phyloP scores from a whole-genome alignment of 371 early-diverging fungal genomes.

The Coemansia sp. region DNA sequence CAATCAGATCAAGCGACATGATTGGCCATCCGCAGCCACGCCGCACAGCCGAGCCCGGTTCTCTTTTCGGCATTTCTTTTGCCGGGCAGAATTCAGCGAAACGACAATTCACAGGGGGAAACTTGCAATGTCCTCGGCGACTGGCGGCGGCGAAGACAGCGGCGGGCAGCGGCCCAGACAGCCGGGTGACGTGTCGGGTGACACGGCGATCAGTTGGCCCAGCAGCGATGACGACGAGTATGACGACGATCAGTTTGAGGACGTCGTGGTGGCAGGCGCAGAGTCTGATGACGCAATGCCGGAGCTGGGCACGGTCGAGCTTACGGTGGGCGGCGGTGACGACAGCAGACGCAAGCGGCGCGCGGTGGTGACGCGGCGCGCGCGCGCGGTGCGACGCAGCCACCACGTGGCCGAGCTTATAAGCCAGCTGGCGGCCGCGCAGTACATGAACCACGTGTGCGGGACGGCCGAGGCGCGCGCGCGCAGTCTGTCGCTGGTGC shows the following conservation, averaged over 20 bases:
- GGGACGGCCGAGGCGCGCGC: neutral
- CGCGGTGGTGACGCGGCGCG: slow-evolving; percentile 30
- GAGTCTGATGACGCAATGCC: slow-evolving; percentile 28
- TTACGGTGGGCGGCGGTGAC: slow-evolving; percentile 19
- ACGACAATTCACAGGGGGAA: too few relatives aligned
- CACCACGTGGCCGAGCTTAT: slow-evolving; percentile 38
- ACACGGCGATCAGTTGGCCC: neutral
- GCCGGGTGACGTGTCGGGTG: neutral
- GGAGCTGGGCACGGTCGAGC: slow-evolving; percentile 44
- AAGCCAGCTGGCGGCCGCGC: slow-evolving; percentile 16
- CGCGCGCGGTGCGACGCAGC: slow-evolving; percentile 29
- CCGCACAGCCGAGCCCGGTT: too few relatives aligned
- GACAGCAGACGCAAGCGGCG: slow-evolving; percentile 7
- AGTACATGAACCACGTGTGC: slow-evolving; percentile 24
- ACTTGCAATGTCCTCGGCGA: too few relatives aligned
- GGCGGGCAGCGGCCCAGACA: neutral
- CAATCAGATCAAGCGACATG: too few relatives aligned
- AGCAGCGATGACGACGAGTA: slow-evolving; percentile 3
- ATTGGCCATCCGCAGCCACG: too few relatives aligned
- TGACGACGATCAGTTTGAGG: slow-evolving; percentile 27
- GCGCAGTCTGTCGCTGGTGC: slow-evolving; percentile 29
- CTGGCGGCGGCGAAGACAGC: neutral
- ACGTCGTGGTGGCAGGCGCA: neutral
- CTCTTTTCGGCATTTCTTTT: too few relatives aligned
- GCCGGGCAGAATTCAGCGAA: too few relatives aligned